Evolutionary conservation across 2,329 filamentous ascomycete genomes (phyloP).

Genomic region (Colletotrichum liaoningense): DNA sequence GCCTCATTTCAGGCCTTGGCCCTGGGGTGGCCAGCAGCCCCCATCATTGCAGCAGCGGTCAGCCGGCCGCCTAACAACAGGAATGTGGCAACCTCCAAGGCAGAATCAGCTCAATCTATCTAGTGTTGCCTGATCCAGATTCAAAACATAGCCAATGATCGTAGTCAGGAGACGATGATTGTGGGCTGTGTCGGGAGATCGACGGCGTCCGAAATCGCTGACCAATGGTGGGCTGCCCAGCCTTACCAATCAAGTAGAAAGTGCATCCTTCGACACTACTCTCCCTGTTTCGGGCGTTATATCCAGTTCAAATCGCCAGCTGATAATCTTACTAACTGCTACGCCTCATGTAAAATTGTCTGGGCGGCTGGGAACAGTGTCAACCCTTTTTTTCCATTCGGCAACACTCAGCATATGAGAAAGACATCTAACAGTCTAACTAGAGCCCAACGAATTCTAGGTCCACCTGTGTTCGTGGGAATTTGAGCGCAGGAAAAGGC

Average conservation of each 20-base stretch:
- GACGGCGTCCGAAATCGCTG: background rate
- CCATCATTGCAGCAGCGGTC: background rate
- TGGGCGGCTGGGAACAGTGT: too few relatives aligned
- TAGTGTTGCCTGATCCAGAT: background rate
- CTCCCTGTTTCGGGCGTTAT: background rate
- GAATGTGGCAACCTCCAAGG: background rate
- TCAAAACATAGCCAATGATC: background rate
- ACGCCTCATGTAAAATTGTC: too few relatives aligned
- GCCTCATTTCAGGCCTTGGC: too few relatives aligned
- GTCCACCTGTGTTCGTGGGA: too few relatives aligned
- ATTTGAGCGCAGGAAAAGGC: too few relatives aligned
- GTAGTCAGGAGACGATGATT: background rate
- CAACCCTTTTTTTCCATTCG: too few relatives aligned
- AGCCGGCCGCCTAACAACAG: background rate
- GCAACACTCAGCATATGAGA: too few relatives aligned
- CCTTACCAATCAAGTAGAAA: background rate
- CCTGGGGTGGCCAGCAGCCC: background rate
- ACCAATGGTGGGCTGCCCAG: background rate
- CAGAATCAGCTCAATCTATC: background rate
- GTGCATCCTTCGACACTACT: background rate
- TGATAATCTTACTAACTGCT: background rate
- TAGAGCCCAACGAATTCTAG: too few relatives aligned
- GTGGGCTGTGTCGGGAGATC: constrained; percentile 1
- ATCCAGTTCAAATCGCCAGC: background rate
- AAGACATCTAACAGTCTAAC: too few relatives aligned